A percentile compares a stretch with the other conserved stretches of the same genome.
phyloP scores from a whole-genome alignment of 495 filamentous ascomycete genomes.

The Bacidia rubella region DNA sequence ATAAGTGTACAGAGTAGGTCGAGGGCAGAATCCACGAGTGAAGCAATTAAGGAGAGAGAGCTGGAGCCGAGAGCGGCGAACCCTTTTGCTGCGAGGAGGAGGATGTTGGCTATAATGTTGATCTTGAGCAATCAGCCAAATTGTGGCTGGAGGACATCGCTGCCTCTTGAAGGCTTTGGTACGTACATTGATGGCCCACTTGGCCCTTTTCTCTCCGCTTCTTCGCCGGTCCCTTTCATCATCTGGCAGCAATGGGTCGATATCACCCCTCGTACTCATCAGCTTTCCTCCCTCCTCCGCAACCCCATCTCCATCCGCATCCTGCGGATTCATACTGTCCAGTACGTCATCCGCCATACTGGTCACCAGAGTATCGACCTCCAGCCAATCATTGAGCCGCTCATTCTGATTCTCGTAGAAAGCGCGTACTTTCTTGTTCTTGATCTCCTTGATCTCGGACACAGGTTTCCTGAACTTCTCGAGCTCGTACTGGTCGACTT shows the following conservation, averaged over 20 bases:
- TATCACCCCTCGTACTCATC: conserved; percentile 23
- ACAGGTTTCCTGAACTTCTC: conserved; percentile 32
- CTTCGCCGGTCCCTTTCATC: conserved; percentile 32
- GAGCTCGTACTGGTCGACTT: conserved; percentile 26
- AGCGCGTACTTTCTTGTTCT: conserved; percentile 31
- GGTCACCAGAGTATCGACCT: conserved; percentile 37
- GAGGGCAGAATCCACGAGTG: conserved; percentile 73
- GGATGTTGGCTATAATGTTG: conserved; percentile 67
- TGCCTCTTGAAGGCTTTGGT: neutral
- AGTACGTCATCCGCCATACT: conserved; percentile 37
- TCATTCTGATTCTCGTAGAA: conserved; percentile 40
- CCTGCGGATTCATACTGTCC: conserved; percentile 36
- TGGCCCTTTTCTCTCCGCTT: conserved; percentile 26
- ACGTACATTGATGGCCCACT: conserved; percentile 38
- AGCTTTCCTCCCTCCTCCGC: conserved; percentile 29
- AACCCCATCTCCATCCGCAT: conserved; percentile 35
- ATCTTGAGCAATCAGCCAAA: too few relatives aligned
- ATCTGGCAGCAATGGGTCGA: conserved; percentile 33
- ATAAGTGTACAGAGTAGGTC: conserved; percentile 81
- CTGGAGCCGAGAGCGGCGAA: conserved; percentile 60
- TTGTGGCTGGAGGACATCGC: neutral
- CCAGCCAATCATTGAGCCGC: conserved; percentile 36
- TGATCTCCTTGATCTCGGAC: conserved; percentile 32
- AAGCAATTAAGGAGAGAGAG: conserved; percentile 78
- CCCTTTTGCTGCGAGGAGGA: conserved; percentile 67